These are phyloP conservation scores for Pneumocystis sp. DNA, from an alignment of 1,139 yeast genomes.

Conservation along the genomic window DNA sequence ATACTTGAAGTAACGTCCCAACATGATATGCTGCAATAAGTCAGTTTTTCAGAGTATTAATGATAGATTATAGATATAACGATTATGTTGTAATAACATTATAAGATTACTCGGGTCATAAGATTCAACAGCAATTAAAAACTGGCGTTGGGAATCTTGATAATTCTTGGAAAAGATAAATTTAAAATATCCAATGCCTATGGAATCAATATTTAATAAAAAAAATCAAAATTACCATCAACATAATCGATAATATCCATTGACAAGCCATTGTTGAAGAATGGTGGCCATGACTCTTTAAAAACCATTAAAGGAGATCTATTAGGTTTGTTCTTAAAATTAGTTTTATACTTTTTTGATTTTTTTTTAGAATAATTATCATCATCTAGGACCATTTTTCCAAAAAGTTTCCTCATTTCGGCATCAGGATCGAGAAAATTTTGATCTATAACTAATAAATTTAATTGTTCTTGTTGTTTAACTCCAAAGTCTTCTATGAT, in stretches of 20 bases:
- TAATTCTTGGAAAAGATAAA: slow-evolving; percentile 22
- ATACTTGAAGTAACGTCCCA: slow-evolving; percentile 65
- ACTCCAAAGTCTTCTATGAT: neutral
- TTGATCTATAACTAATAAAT: neutral
- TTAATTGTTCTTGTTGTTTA: neutral
- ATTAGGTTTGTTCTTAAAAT: slow-evolving; percentile 35
- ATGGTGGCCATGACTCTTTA: slow-evolving; percentile 71
- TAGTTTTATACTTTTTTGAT: slow-evolving; percentile 21
- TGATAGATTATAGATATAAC: slow-evolving; percentile 20
- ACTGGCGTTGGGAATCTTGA: slow-evolving; percentile 22
- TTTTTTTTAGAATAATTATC: slow-evolving; percentile 48
- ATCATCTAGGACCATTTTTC: slow-evolving; percentile 57
- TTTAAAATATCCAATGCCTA: slow-evolving; percentile 33
- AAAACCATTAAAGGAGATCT: slow-evolving; percentile 59
- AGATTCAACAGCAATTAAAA: slow-evolving; percentile 17
- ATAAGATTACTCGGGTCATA: slow-evolving; percentile 35
- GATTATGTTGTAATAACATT: slow-evolving; percentile 17
- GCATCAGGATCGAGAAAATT: slow-evolving; percentile 53
- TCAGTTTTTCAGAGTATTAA: slow-evolving; percentile 28
- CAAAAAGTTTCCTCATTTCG: slow-evolving; percentile 61
- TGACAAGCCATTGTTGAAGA: slow-evolving; percentile 43
- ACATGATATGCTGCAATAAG: slow-evolving; percentile 54
- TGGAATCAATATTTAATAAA: neutral
- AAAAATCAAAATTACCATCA: slow-evolving; percentile 10
- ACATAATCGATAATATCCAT: slow-evolving; percentile 37